Evolutionary conservation across 495 filamentous ascomycete genomes (phyloP).

Genomic region (Penicillium malachiteum): DNA sequence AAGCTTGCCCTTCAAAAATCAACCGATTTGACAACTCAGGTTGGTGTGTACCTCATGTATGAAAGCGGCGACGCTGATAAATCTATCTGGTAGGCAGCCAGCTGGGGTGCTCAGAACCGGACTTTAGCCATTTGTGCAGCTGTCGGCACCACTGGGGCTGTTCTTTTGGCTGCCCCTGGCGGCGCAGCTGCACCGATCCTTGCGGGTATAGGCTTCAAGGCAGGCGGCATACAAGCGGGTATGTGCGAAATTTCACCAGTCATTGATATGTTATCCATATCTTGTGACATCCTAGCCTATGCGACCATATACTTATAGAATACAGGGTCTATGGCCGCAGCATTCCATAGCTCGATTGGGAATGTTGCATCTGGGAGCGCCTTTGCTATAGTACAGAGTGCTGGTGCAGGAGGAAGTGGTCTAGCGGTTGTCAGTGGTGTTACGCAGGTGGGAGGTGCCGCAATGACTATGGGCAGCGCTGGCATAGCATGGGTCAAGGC

Average conservation of each 20-base stretch:
- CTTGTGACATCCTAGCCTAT: no score
- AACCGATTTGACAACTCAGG: conserved; percentile 7
- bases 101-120: conserved; percentile 15
- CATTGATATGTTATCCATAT: no score
- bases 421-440: conserved; percentile 13
- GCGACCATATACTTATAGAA: no score
- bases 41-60: background rate
- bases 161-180: conserved; percentile 11
- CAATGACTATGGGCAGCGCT: background rate
- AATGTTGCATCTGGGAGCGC: conserved; percentile 16
- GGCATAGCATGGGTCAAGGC: conserved; percentile 4
- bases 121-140: conserved; percentile 8
- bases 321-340: conserved; percentile 3
- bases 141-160: conserved; percentile 9
- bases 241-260: conserved; percentile 4
- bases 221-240: conserved; percentile 18
- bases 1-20: conserved; percentile 13
- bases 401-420: conserved; percentile 21
- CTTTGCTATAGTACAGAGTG: conserved; percentile 18
- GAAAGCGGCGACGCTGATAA: background rate
- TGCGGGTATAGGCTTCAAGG: conserved; percentile 12
- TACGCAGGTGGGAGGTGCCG: conserved; percentile 14
- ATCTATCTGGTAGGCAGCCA: conserved; percentile 9
- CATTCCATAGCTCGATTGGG: conserved; percentile 6
- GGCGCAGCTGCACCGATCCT: conserved; percentile 12